phyloP scores from a whole-genome alignment of 2,329 filamentous ascomycete species.

The Cercospora citrullina region DNA sequence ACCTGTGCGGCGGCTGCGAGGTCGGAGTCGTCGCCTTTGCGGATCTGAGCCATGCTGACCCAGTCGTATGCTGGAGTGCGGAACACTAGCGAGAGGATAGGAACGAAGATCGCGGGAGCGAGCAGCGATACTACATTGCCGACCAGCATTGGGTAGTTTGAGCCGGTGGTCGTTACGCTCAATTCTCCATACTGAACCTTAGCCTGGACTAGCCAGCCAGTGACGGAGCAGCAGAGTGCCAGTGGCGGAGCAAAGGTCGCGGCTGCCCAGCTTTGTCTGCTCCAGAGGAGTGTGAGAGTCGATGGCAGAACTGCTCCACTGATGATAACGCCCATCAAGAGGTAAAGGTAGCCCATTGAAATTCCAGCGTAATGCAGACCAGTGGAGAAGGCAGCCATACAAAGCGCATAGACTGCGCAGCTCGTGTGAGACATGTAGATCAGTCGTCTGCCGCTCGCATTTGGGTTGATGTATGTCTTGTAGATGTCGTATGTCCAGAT shows the following conservation, averaged over 20 bases:
- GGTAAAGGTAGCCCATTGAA: conserved; percentile 83
- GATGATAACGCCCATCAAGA: conserved; percentile 91
- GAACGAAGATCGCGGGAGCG: conserved; percentile 72
- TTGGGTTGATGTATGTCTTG: conserved; percentile 80
- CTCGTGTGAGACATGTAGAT: conserved; percentile 77
- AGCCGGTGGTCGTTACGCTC: conserved; percentile 71
- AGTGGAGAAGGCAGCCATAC: conserved; percentile 76
- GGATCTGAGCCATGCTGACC: conserved; percentile 76
- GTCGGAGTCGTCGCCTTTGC: conserved; percentile 75
- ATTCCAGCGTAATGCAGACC: conserved; percentile 64
- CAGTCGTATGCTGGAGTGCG: conserved; percentile 81
- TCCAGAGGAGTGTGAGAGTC: conserved; percentile 77
- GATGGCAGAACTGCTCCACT: conserved; percentile 74
- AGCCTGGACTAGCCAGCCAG: conserved; percentile 76
- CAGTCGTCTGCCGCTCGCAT: conserved; percentile 70
- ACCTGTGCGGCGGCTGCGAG: conserved; percentile 63
- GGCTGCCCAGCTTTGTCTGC: conserved; percentile 73
- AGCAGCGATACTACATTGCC: conserved; percentile 83
- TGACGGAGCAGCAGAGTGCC: conserved; percentile 67
- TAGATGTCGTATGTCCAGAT: conserved; percentile 90
- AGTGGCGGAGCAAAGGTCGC: conserved; percentile 69
- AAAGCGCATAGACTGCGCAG: conserved; percentile 71
- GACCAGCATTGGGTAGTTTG: conserved; percentile 85
- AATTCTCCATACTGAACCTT: conserved; percentile 68
- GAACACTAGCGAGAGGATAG: conserved; percentile 70